A percentile compares a stretch with the other conserved stretches of the same genome.
Conservation (phyloP, 768 basidiomycete genomes). For the Pleurotus ostreatus region DNA sequence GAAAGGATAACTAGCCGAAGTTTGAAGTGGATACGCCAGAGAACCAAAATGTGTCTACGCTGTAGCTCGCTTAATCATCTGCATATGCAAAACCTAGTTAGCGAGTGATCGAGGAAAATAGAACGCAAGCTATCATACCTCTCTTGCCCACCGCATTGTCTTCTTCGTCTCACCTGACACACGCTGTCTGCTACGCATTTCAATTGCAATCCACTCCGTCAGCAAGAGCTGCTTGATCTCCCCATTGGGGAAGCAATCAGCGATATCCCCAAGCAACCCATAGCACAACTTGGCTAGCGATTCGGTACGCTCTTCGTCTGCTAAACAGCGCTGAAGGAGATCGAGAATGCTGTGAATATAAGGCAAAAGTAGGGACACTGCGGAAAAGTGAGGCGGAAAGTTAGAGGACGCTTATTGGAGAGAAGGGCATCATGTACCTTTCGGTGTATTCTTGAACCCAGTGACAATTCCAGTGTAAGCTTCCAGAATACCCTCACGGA, state of each 20-base stretch:
- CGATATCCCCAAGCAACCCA: constrained; percentile 91
- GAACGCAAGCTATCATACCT: constrained; percentile 42
- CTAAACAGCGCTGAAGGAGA: constrained; percentile 70
- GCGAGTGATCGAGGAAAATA: too few species aligned
- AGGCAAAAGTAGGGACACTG: constrained; percentile 56
- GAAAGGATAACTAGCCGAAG: constrained; percentile 9
- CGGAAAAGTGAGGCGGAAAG: constrained; percentile 8
- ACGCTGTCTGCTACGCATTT: constrained; percentile 71
- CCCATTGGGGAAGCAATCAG: constrained; percentile 79
- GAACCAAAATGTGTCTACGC: constrained; percentile 42
- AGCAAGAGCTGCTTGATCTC: constrained; percentile 79
- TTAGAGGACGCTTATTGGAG: not conserved
- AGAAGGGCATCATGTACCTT: constrained; percentile 44
- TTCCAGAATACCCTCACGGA: constrained; percentile 94
- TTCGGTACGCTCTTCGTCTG: constrained; percentile 84
- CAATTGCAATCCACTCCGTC: constrained; percentile 71
- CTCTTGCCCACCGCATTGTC: constrained; percentile 90
- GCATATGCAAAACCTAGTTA: not conserved
- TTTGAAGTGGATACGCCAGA: not conserved
- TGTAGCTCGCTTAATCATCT: constrained; percentile 83
- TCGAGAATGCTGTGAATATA: constrained; percentile 76
- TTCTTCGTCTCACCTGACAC: constrained; percentile 79
- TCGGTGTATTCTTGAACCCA: constrained; percentile 79
- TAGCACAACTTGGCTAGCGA: constrained; percentile 67
- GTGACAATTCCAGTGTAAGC: constrained; percentile 95